Percentiles rank a stretch among this genome's conserved stretches.
phyloP scores from a whole-genome alignment of 2,329 filamentous ascomycete genomes.

The Blastomyces emzantsi region DNA sequence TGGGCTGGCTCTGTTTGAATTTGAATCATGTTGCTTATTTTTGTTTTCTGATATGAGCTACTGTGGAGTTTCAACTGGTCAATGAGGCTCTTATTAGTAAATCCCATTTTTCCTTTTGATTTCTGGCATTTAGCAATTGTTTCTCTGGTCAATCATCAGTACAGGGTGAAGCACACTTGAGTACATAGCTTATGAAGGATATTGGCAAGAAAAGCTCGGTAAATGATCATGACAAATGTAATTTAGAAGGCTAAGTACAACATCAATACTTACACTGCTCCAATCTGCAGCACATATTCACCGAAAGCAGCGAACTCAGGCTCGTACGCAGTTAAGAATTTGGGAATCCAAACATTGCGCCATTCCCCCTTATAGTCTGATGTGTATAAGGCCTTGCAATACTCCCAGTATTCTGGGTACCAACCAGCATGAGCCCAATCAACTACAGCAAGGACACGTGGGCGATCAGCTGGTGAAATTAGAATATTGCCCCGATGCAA shows the following conservation, averaged over 20 bases:
- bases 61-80: not conserved
- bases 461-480: no score
- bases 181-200: not conserved
- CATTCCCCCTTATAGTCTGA: no score
- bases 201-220: not conserved
- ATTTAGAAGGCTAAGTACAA: not conserved
- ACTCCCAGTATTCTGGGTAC: no score
- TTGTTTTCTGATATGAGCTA: no score
- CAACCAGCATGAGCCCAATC: no score
- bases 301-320: slow-evolving; percentile 9
- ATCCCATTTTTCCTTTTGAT: not conserved
- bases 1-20: no score
- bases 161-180: not conserved
- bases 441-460: no score
- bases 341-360: no score
- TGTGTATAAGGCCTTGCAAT: no score
- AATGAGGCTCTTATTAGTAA: not conserved
- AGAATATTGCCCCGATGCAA: no score
- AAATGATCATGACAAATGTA: not conserved
- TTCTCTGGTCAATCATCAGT: not conserved
- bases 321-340: no score
- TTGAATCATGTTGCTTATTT: no score
- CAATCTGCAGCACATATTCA: slow-evolving; percentile 14
- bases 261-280: slow-evolving; percentile 11
- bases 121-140: not conserved